These are phyloP conservation scores for Graphium sp. DNA, from an alignment of 2,329 filamentous ascomycete species.

Conservation along the genomic window DNA sequence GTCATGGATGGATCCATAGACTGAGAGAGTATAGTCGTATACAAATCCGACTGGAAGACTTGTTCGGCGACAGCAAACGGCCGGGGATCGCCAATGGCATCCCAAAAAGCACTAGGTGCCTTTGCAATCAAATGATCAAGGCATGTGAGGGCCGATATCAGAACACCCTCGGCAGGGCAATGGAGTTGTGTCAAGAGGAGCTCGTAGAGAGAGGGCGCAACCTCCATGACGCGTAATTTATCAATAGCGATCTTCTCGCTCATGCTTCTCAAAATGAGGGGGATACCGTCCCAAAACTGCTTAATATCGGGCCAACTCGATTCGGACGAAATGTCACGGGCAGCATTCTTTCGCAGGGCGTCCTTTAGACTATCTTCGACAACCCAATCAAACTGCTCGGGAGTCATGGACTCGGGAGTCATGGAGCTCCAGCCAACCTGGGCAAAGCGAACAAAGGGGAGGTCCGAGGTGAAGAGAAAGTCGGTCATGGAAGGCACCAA, in stretches of 20 bases:
- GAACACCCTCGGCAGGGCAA: conserved; percentile 34
- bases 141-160: conserved; percentile 53
- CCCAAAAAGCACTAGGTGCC: conserved; percentile 71
- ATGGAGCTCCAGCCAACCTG: conserved; percentile 50
- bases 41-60: conserved; percentile 56
- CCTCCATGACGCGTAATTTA: conserved; percentile 62
- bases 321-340: conserved; percentile 19
- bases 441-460: conserved; percentile 49
- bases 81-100: conserved; percentile 66
- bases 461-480: conserved; percentile 66
- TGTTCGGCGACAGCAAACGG: conserved; percentile 71
- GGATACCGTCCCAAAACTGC: conserved; percentile 65
- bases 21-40: conserved; percentile 42
- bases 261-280: conserved; percentile 56
- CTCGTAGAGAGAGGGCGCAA: conserved; percentile 55
- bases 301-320: conserved; percentile 32
- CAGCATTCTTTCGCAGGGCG: conserved; percentile 45
- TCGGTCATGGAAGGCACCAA: conserved; percentile 70
- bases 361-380: conserved; percentile 56
- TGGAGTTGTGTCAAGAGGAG: conserved; percentile 39
- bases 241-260: conserved; percentile 60
- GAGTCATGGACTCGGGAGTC: conserved; percentile 40
- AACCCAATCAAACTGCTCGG: conserved; percentile 73
- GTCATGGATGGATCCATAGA: conserved; percentile 27
- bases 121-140: conserved; percentile 58